These are phyloP conservation scores for Triticum urartu DNA, from an alignment of 176 grass and related monocot species.

Conservation along the genomic window DNA sequence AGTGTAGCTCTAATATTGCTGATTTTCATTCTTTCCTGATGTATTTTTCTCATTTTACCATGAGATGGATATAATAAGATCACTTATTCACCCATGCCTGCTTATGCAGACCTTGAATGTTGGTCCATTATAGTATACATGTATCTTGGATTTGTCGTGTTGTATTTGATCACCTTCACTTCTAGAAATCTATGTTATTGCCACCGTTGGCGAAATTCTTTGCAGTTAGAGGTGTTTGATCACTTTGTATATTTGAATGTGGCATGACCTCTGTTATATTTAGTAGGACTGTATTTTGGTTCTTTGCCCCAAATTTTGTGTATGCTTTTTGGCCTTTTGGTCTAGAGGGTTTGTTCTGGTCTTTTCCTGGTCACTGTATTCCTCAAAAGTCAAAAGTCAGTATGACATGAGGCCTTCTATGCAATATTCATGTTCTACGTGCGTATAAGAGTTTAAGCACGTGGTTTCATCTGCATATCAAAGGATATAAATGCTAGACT, in stretches of 20 bases:
- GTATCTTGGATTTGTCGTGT: neutral
- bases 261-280: slow-evolving; percentile 15
- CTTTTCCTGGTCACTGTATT: neutral
- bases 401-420: slow-evolving; percentile 13
- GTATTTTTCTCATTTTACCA: neutral
- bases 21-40: neutral
- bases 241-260: neutral
- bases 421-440: neutral
- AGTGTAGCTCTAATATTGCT: slow-evolving; percentile 20
- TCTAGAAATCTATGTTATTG: slow-evolving; percentile 12
- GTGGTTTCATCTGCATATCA: neutral
- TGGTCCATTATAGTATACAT: neutral
- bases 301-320: neutral
- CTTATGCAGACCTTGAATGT: slow-evolving; percentile 25
- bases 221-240: slow-evolving; percentile 18
- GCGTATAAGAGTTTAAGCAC: neutral
- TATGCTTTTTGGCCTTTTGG: neutral
- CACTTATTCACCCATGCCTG: neutral
- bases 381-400: slow-evolving; percentile 17
- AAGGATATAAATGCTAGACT: slow-evolving; percentile 8
- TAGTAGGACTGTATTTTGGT: slow-evolving; percentile 23
- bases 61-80: slow-evolving; percentile 30
- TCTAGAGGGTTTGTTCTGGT: slow-evolving; percentile 12
- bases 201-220: slow-evolving; percentile 7
- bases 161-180: slow-evolving; percentile 25